Evolutionary conservation across 169 alveolate species (phyloP), one percentile per base, ranked within the genome.

Genomic region (Cryptosporidium meleagridis): DNA sequence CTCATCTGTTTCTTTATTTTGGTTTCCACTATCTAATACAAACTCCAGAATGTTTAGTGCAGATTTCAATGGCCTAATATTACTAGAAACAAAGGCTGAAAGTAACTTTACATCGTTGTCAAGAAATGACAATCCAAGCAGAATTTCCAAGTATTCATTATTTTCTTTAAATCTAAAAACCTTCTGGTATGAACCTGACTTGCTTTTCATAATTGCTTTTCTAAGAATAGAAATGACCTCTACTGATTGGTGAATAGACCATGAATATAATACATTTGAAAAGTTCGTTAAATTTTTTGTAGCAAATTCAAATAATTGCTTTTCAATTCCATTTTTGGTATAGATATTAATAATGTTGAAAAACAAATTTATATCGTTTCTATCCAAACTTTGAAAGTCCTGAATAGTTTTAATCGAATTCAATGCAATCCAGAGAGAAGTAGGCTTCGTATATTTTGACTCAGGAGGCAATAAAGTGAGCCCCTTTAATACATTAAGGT

Each of bases 391-490:
- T 35, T 73, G 55, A 33, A 53, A 53, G 3, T 73, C 86, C 18
- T 39, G 45, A 9, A 44, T 1, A 62, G 37, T 44, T 26, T 62
- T 80, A 7, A 62, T 44, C 14, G 75, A 29, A 48, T 65, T 80
- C 41, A 80, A 80, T 14, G 53, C 33, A 26, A 37, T 80, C 75
- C 75, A 65, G 8, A 80, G 58, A 12, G 89, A 59, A 41, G 89
- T 80, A n/a, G 89, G 75, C 3, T 65, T 80, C 8, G 89, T 33
- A 33, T 2, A 80, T 26, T 62, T 80, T 21, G 68, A 41, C 12
- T 41, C 70, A 1, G 48, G 48, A n/a, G n/a, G 51, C 9, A 80
- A 23, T 61, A 80, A 80, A 45, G 65, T 44, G 35, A 80, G 67
- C 41, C 26, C 39, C 37, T 59, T 59, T 45, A 80, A 44, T 62